Percentiles rank a stretch among this genome's conserved stretches.
Evolutionary conservation across 106 monocot species (phyloP).

Genomic region (Allium cepa): DNA sequence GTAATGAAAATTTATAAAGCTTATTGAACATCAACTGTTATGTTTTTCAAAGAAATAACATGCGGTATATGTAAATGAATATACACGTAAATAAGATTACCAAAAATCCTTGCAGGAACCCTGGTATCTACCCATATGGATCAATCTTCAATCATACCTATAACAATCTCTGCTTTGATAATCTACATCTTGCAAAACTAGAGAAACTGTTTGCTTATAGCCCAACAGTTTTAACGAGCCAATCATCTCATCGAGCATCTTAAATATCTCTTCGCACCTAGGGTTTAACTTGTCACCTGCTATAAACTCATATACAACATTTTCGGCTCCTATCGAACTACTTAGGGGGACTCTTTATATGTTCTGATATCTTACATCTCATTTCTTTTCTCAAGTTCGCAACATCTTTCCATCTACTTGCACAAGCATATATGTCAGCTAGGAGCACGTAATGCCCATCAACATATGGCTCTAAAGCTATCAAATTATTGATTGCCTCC

Average conservation of each 20-base stretch:
- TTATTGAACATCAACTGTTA: too few relatives aligned
- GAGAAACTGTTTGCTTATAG: slow-evolving; percentile 20
- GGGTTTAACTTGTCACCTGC: slow-evolving; percentile 29
- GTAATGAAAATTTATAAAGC: too few relatives aligned
- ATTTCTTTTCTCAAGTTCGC: slow-evolving; percentile 24
- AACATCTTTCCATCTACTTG: slow-evolving; percentile 29
- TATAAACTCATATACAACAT: slow-evolving; percentile 30
- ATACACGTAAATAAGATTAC: too few relatives aligned
- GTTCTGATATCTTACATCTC: slow-evolving; percentile 11
- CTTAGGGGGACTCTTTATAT: slow-evolving; percentile 20
- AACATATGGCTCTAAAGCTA: slow-evolving; percentile 21
- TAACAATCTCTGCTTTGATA: slow-evolving; percentile 11
- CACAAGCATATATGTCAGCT: slow-evolving; percentile 43
- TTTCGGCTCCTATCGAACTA: slow-evolving; percentile 33
- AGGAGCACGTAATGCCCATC: slow-evolving; percentile 41
- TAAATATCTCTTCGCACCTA: slow-evolving; percentile 23
- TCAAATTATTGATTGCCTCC: slow-evolving; percentile 18
- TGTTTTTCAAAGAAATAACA: too few relatives aligned
- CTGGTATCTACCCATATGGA: too few relatives aligned
- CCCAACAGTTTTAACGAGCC: slow-evolving; percentile 14
- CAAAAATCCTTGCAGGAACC: too few relatives aligned
- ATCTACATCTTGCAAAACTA: slow-evolving; percentile 27
- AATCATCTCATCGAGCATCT: slow-evolving; percentile 21
- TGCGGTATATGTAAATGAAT: too few relatives aligned
- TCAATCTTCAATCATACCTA: background rate